Evolutionary conservation across 2,329 filamentous ascomycete genomes (phyloP), one percentile per base, ranked within the genome.

Genomic region (Didymella pinodella): DNA sequence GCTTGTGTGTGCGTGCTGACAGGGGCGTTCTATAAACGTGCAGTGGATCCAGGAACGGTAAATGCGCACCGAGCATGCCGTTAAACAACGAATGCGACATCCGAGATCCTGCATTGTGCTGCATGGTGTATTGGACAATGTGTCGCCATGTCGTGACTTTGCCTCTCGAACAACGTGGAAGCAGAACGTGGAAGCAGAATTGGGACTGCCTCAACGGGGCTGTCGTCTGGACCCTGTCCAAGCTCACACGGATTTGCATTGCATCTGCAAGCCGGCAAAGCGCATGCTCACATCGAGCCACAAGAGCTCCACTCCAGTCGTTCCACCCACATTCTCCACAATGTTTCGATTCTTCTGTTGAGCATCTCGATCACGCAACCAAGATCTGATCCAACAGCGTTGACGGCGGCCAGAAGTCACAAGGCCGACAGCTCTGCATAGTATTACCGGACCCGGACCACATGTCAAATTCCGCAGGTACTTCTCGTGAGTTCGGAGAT

Each of bases 11-110:
- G 46, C n/a, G 38, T 54, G 46, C 56, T 50, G 46, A 54, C 46
- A 54, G 41, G 50, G 48, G 48, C 44, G 34, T 48, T 43, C 51
- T 59, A 48, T 58, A 59, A 54, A 47, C 46, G 32, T 41, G 50
- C 56, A 32, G 32, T 45, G 46, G 49, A 29, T 45, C 56, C 56
- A 59, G 40, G 46, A 50, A 54, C 31, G 49, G 50, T 40, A 41
- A 50, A 54, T 59, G 56, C 55, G 32, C 32, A 31, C 20, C 48
- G 31, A 44, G 18, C 16, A 40, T n/a, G 28, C 22, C 7, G 28
- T 22, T 40, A 22, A 45, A 22, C 38, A 53, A 18, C 36, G 48
- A 16, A 4, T 40, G 16, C 34, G 41, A 44, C 41, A 44, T 44
- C 26, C 36, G 38, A 26, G 38, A 44, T 32, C 52, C 29, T 28